Evolutionary conservation across 805 yeast species (phyloP).

Genomic region (Pichia eremophila): DNA sequence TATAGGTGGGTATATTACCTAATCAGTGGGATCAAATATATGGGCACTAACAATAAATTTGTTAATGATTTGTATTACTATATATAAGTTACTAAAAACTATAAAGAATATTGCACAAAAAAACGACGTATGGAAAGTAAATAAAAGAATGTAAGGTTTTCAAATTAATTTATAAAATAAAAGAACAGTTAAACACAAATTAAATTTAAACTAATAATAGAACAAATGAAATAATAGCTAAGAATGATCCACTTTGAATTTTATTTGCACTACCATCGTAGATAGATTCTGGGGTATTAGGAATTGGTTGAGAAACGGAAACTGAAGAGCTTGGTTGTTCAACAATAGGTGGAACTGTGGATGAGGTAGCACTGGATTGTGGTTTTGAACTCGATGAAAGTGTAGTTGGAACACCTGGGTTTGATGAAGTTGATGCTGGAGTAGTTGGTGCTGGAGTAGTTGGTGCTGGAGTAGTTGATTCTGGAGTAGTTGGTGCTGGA

Average conservation of each 20-base stretch:
- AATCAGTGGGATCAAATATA: too few species aligned
- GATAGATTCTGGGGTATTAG: background rate
- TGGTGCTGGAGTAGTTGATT: background rate
- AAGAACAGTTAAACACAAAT: background rate
- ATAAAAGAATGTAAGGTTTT: too few species aligned
- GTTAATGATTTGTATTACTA: too few species aligned
- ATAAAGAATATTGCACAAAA: too few species aligned
- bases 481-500: background rate
- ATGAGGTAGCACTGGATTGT: background rate
- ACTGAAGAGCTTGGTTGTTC: constrained; percentile 2
- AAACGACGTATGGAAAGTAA: too few species aligned
- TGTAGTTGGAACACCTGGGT: background rate
- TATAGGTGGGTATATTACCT: too few species aligned
- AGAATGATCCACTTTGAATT: background rate
- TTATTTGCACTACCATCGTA: background rate
- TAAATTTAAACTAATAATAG: background rate
- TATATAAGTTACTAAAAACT: too few species aligned
- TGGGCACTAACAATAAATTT: too few species aligned
- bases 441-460: background rate
- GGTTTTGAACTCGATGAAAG: background rate
- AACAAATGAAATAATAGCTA: background rate
- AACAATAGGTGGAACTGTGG: background rate
- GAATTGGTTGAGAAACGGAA: constrained; percentile 1
- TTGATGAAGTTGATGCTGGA: background rate
- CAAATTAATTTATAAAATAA: background rate